Base-by-base conservation (phyloP, 2,329 filamentous ascomycete genomes). In the Epichloe uncinata region DNA sequence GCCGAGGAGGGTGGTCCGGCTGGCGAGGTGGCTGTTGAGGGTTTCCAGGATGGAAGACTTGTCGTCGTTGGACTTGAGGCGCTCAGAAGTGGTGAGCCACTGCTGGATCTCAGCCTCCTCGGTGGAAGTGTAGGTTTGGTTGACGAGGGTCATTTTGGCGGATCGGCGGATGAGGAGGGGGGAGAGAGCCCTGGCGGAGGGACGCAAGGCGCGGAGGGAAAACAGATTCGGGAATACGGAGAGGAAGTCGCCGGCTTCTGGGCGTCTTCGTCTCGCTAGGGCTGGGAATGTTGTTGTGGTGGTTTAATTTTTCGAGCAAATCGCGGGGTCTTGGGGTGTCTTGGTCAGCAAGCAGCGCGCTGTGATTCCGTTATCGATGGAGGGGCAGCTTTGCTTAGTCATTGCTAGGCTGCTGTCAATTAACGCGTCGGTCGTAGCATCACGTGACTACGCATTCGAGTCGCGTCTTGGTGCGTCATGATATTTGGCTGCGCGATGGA, bases 51-150 rank as follows among this genome's bases (percentile, higher is more conserved):
- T 83, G 55, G 81, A 75, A 33, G 78, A 73, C 54, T 85, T 78
- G 60, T 81, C 74, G 52, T 78, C 72, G 34, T 75, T 64, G 52
- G 67, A 58, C 56, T 63, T 64, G 62, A 94, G 78, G 57, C 84
- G 81, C 53, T 82, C 77, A 41, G 87, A 81, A 42, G 85, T 86
- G 62, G 81, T 82, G 63, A 91, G 77, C 90, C 90, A 96, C 73
- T 93, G 84, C 69, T 84, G 81, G 66, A 95, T 85, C 71, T 95
- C 88, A 16, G 85, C 79, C 70, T 90, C 82, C 71, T 97, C 90
- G 56, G 81, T 77, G 60, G 83, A 74, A 55, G 80, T 81, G 73
- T 93, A 95, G 60, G 78, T 81, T 63, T 79, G 77, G 55, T 77
- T 70, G 56, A 78, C 73, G 70, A 88, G 81, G 61, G 78, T 72